These are phyloP conservation scores for Dimocarpus longan DNA, from an alignment of 345 rosid species.

Conservation along the genomic window DNA sequence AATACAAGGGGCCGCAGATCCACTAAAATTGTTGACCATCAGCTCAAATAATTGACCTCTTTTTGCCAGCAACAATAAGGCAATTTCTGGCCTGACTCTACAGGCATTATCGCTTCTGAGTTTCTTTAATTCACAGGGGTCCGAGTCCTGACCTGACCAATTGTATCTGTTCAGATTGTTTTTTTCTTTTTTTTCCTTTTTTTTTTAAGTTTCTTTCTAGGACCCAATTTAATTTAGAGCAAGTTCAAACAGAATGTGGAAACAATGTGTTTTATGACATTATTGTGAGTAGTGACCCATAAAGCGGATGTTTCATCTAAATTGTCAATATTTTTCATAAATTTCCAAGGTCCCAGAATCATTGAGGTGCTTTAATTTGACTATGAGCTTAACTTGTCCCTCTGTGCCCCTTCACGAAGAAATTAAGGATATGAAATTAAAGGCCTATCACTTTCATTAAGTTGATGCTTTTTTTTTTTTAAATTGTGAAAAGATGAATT, in stretches of 20 bases:
- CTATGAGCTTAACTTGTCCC: not conserved
- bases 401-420: not conserved
- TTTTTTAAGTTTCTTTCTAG: too few relatives aligned
- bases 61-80: not conserved
- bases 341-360: not conserved
- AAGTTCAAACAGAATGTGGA: not conserved
- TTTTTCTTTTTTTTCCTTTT: not conserved
- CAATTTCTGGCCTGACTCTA: not conserved
- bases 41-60: not conserved
- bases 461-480: too few relatives aligned
- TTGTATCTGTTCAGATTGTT: not conserved
- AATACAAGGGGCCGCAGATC: not conserved
- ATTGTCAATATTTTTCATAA: not conserved
- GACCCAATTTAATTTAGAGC: not conserved
- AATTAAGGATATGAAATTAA: too few relatives aligned
- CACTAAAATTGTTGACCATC: not conserved
- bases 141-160: not conserved
- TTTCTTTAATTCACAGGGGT: not conserved
- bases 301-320: slow-evolving; percentile 2
- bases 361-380: not conserved
- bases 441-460: too few relatives aligned
- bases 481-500: too few relatives aligned
- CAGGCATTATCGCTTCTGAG: not conserved
- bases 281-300: not conserved
- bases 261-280: not conserved